Conservation (phyloP, 1,284 basidiomycete species). For the Fomitopsis pinicola region DNA sequence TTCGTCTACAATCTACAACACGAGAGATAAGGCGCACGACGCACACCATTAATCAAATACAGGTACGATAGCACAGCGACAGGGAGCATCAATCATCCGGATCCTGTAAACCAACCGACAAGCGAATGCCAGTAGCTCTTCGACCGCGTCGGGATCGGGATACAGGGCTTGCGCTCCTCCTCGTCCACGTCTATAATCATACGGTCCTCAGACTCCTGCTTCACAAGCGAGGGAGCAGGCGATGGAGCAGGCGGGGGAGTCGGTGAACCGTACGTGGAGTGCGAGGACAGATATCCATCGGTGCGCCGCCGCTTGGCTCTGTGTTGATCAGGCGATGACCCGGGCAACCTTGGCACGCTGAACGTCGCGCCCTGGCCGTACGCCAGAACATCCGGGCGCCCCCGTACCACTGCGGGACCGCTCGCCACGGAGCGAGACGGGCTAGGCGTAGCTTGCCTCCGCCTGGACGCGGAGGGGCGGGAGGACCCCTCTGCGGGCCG, state of each 20-base stretch:
- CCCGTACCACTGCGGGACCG: not conserved
- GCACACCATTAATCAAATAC: no score
- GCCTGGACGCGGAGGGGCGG: not conserved
- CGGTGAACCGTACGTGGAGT: not conserved
- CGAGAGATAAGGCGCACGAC: no score
- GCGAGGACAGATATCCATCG: not conserved
- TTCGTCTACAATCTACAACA: no score
- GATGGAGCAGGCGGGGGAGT: not conserved
- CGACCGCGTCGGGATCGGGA: not conserved
- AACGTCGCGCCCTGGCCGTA: not conserved
- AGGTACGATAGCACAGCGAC: not conserved
- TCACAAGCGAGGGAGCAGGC: not conserved
- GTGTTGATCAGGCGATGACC: not conserved
- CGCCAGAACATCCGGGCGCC: not conserved
- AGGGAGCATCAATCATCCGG: not conserved
- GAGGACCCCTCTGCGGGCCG: not conserved
- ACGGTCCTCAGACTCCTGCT: not conserved
- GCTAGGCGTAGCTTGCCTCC: not conserved
- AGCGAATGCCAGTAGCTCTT: not conserved
- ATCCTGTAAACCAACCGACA: not conserved
- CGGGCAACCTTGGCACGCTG: not conserved
- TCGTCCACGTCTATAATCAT: not conserved
- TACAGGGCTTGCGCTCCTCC: not conserved
- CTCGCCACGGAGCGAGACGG: not conserved
- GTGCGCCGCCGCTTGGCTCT: not conserved